Percentiles rank a stretch among this genome's conserved stretches.
Evolutionary conservation across 163 green algal species (phyloP).

Genomic region (Scenedesmus sp.): DNA sequence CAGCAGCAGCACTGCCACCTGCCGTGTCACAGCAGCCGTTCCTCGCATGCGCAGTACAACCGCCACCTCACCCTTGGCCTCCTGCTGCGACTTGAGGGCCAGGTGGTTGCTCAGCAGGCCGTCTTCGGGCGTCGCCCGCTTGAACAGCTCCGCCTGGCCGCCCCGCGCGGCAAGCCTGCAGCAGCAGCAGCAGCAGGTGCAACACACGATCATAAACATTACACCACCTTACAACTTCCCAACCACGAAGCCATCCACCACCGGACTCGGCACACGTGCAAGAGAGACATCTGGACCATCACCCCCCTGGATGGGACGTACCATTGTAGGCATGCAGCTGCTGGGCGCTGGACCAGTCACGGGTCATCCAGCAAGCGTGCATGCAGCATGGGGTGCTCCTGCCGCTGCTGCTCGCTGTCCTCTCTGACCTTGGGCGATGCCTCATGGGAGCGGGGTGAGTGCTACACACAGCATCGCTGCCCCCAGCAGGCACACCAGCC

Average conservation of each 20-base stretch:
- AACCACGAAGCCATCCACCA: no score
- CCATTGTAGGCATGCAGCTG: not conserved
- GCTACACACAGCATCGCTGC: no score
- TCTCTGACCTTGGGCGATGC: no score
- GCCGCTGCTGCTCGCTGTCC: no score
- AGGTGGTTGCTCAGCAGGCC: not conserved
- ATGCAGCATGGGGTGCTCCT: no score
- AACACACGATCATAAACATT: not conserved
- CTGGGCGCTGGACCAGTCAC: not conserved
- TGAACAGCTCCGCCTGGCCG: slow-evolving; percentile 14
- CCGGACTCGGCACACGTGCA: no score
- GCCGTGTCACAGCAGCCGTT: not conserved
- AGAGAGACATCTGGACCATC: no score
- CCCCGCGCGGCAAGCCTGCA: not conserved
- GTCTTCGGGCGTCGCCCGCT: not conserved
- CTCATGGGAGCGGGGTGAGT: no score
- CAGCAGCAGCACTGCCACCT: not conserved
- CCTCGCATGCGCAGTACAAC: no score
- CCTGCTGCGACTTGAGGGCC: not conserved
- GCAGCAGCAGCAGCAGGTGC: not conserved
- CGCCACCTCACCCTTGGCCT: no score
- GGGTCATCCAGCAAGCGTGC: not conserved
- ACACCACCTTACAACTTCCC: not conserved
- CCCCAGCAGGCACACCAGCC: no score
- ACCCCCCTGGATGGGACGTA: no score